These are phyloP conservation scores for Tolypocladium capitatum DNA, from an alignment of 2,329 filamentous ascomycete species.

Conservation along the genomic window DNA sequence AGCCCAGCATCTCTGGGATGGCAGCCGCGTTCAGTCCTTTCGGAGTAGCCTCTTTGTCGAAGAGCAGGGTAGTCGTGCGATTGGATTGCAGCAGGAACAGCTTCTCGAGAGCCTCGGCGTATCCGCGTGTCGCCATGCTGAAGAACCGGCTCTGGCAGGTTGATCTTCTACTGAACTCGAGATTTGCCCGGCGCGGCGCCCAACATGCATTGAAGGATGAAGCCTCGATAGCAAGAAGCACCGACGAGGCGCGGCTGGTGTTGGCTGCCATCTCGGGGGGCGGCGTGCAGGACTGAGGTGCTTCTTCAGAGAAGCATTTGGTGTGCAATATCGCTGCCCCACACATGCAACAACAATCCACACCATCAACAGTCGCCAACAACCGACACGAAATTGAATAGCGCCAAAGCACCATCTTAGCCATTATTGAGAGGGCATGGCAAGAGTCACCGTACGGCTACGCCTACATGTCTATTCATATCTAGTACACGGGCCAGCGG, in stretches of 20 bases:
- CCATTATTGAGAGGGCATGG: not conserved
- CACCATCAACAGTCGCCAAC: too few relatives aligned
- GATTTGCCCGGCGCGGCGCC: not conserved
- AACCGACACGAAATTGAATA: not conserved
- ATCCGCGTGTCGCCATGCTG: constrained; percentile 21
- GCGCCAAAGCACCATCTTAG: not conserved
- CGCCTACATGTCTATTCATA: constrained; percentile 19
- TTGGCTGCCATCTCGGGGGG: not conserved
- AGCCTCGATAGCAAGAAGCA: not conserved
- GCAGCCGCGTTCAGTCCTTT: constrained; percentile 54
- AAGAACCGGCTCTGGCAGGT: constrained; percentile 2
- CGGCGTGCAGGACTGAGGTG: too few relatives aligned
- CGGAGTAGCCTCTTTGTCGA: constrained; percentile 32
- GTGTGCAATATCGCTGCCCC: too few relatives aligned
- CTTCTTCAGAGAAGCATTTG: too few relatives aligned
- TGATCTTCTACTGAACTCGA: not conserved
- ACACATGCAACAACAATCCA: too few relatives aligned
- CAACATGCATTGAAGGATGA: not conserved
- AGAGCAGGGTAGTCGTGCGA: constrained; percentile 46
- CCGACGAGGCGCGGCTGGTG: not conserved
- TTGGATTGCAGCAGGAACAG: constrained; percentile 73
- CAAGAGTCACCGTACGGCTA: not conserved
- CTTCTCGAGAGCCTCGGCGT: constrained; percentile 56
- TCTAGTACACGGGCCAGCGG: constrained; percentile 20
- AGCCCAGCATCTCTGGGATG: constrained; percentile 70